Evolutionary conservation across 208 protist genomes (phyloP).

Genomic region (Kentomonas sorsogonicus): DNA sequence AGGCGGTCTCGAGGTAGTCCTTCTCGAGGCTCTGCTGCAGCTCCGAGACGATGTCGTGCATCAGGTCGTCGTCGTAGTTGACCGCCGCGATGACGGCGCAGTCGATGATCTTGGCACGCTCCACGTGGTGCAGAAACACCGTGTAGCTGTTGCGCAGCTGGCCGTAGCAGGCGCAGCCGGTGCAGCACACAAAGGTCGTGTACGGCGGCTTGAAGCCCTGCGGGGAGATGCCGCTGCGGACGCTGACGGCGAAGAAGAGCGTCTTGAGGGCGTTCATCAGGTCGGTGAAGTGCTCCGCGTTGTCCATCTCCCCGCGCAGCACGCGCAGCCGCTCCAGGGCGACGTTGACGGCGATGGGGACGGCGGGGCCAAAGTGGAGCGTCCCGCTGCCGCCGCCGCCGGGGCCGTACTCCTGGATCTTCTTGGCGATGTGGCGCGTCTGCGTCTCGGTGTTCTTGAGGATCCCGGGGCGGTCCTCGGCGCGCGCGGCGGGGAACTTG

Average conservation of each 20-base stretch:
- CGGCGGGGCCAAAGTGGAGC: too few relatives aligned
- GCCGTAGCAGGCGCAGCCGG: slow-evolving; percentile 57
- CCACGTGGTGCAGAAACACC: slow-evolving; percentile 62
- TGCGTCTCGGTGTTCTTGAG: slow-evolving; percentile 44
- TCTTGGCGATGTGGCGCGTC: slow-evolving; percentile 37
- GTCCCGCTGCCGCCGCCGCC: slow-evolving; percentile 17
- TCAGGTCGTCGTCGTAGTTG: slow-evolving; percentile 38
- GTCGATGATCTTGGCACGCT: slow-evolving; percentile 77
- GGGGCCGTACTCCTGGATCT: slow-evolving; percentile 24
- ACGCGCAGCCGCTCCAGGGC: slow-evolving; percentile 22
- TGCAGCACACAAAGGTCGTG: slow-evolving; percentile 68
- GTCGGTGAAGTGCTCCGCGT: slow-evolving; percentile 26
- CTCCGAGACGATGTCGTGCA: slow-evolving; percentile 39
- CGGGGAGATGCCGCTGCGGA: slow-evolving; percentile 26
- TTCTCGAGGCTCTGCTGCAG: slow-evolving; percentile 34
- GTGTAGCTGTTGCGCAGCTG: slow-evolving; percentile 48
- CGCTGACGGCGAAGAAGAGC: slow-evolving; percentile 58
- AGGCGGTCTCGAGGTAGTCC: slow-evolving; percentile 50
- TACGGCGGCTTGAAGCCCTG: slow-evolving; percentile 24
- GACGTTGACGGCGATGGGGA: slow-evolving; percentile 19
- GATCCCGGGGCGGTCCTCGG: slow-evolving; percentile 25
- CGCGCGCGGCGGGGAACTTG: slow-evolving; percentile 45
- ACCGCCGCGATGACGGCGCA: slow-evolving; percentile 67
- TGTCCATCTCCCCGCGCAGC: slow-evolving; percentile 38
- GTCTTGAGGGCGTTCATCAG: slow-evolving; percentile 56